Conservation (phyloP, 495 filamentous ascomycete species). For the Aspergillus homomorphus region DNA sequence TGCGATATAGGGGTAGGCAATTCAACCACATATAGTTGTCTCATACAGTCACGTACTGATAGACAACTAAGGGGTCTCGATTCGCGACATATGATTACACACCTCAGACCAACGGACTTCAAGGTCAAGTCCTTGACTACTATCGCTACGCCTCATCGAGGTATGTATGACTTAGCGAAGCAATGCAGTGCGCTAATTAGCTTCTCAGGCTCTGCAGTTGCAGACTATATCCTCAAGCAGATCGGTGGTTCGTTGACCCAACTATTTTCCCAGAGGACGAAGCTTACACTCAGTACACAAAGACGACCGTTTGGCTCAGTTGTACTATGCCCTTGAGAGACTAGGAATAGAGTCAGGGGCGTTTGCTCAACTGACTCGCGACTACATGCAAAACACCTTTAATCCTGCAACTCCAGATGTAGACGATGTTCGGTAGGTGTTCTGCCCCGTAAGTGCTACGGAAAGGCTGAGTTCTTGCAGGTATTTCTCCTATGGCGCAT, state of each 20-base stretch:
- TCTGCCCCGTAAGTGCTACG: neutral
- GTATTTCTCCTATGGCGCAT: slow-evolving; percentile 92
- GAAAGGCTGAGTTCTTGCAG: slow-evolving; percentile 32
- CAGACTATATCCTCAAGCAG: slow-evolving; percentile 74
- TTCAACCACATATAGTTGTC: slow-evolving; percentile 8
- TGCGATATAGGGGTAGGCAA: slow-evolving; percentile 43
- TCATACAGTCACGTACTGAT: slow-evolving; percentile 21
- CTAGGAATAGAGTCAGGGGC: slow-evolving; percentile 75
- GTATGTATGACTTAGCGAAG: slow-evolving; percentile 25
- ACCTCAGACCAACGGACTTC: slow-evolving; percentile 65
- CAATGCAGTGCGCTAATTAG: slow-evolving; percentile 1
- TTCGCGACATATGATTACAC: slow-evolving; percentile 88
- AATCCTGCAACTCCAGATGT: slow-evolving; percentile 76
- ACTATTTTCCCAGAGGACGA: neutral
- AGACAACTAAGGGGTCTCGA: slow-evolving; percentile 68
- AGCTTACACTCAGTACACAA: neutral
- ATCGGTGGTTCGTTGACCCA: slow-evolving; percentile 49
- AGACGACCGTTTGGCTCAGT: slow-evolving; percentile 56
- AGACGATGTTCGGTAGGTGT: slow-evolving; percentile 57
- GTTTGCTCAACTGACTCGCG: slow-evolving; percentile 77
- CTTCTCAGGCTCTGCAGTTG: slow-evolving; percentile 66
- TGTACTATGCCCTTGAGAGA: slow-evolving; percentile 66
- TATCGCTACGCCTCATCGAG: slow-evolving; percentile 83
- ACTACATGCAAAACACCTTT: slow-evolving; percentile 80
- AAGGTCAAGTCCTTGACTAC: slow-evolving; percentile 80